These are phyloP conservation scores for Chlamydomonas schloesseri DNA, from an alignment of 139 green algal species.

Conservation along the genomic window DNA sequence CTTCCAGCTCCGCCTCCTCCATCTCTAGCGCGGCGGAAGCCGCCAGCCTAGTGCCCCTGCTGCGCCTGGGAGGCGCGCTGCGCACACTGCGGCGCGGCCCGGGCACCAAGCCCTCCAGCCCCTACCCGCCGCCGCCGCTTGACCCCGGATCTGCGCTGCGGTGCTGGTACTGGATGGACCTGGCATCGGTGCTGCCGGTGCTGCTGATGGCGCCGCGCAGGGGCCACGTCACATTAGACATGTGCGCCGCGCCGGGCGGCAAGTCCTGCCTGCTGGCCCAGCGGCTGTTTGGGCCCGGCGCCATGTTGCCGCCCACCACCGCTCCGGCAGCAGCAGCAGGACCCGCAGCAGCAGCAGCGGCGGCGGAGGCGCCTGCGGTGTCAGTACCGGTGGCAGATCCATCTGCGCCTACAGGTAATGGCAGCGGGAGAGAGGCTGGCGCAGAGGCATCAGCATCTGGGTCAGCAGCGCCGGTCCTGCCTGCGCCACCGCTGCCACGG, in stretches of 20 bases:
- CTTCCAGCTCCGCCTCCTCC: not conserved
- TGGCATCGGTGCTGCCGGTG: slow-evolving; percentile 68
- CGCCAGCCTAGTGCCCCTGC: not conserved
- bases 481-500: not conserved
- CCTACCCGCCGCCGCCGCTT: slow-evolving; percentile 29
- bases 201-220: slow-evolving; percentile 56
- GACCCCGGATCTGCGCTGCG: slow-evolving; percentile 1
- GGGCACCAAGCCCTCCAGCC: not conserved
- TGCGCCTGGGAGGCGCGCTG: not conserved
- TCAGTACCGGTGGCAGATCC: not conserved
- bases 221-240: slow-evolving; percentile 64
- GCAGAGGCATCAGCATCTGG: slow-evolving; percentile 21
- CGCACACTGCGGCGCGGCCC: not conserved
- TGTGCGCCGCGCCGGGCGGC: slow-evolving; percentile 77
- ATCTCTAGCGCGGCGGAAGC: not conserved
- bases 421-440: slow-evolving; percentile 20
- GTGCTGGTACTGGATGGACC: slow-evolving; percentile 76
- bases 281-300: slow-evolving; percentile 43
- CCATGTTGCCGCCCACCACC: not conserved
- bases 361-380: not conserved
- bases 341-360: not conserved
- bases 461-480: no score
- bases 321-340: not conserved
- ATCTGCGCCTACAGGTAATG: no score
- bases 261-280: slow-evolving; percentile 69